Conservation (phyloP, 2,329 filamentous ascomycete species). For the Fusarium oligoseptatum region DNA sequence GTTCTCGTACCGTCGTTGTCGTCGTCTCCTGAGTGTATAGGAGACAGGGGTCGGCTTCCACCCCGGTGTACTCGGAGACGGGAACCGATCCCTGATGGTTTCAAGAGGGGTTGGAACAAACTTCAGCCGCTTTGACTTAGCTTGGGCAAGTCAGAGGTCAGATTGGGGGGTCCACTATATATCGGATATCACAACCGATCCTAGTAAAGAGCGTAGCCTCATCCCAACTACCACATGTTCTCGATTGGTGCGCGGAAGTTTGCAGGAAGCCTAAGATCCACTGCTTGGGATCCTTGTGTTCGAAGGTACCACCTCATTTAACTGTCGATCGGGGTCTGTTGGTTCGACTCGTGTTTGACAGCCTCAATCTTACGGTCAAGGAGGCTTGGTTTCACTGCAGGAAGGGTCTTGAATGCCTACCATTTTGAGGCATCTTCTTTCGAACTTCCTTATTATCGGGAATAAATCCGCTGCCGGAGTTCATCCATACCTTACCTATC, state of each 20-base stretch:
- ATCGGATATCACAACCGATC: constrained; percentile 7
- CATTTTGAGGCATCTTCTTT: background rate
- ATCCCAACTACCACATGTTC: background rate
- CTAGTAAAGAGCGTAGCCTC: background rate
- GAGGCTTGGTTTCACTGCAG: background rate
- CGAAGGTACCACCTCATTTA: background rate
- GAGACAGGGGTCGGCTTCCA: background rate
- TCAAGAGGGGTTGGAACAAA: constrained; percentile 2
- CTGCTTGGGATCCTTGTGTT: background rate
- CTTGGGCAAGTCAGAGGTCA: background rate
- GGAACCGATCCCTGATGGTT: constrained; percentile 1
- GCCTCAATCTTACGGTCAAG: background rate
- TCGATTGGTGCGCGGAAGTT: constrained; percentile 6
- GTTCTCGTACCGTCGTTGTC: background rate
- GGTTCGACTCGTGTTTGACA: background rate
- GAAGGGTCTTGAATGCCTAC: background rate
- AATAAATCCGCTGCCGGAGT: background rate
- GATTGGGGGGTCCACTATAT: background rate
- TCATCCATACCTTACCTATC: background rate
- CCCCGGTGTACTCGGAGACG: background rate
- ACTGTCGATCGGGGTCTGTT: background rate
- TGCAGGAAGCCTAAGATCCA: constrained; percentile 1
- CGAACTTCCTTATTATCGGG: background rate
- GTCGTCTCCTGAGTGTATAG: background rate
- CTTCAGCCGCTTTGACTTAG: constrained; percentile 3